Base-by-base conservation (phyloP, 495 filamentous ascomycete genomes). In the Tuber aestivum region DNA sequence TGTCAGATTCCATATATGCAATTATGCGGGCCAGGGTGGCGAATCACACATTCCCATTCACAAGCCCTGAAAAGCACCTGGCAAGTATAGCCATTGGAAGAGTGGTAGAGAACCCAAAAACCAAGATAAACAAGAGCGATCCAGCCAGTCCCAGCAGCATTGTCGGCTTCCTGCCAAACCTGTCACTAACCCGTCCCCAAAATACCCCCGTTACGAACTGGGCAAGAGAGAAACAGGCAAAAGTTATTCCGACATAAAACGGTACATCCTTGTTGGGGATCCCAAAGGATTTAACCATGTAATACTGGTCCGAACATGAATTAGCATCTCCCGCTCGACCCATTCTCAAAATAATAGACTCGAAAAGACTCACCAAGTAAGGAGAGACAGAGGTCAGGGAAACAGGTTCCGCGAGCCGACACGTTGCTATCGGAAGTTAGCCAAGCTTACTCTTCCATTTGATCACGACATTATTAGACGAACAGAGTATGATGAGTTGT, bases 281-380 rank as follows among this genome's bases (percentile, higher is more conserved):
- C 92, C 82, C 37, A 90, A 92, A 85, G 56, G 78, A 76, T 65
- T 81, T 65, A 73, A 83, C 74, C 81, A 83, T 83, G 41, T 77
- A 83, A 71, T 83, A 83, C 82, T 86, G 44, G 92, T 88, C 7
- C 32, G 37, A 69, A 71, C 32, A 69, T 74, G 42, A 38, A 74
- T n/a, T 56, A 23, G 16, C 32, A 72, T 45, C 56, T 69, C 56
- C 56, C 16, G 1, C 27, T 50, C 86, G 20, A 91, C 92, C 90
- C 91, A 95, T 87, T 89, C 89, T 70, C 91, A 91, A 35, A 65
- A 18, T 2, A 7, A 14, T 35, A 18, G 12, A 84, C 87, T 90
- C 77, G 91, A 88, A 72, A 95, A 92, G 90, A 97, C 94, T 85
- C 94, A 94, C 38, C 92, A 98, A 87, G 83, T 98, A 98, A 23